Percentiles rank a stretch among this genome's conserved stretches.
Evolutionary conservation across 2,329 filamentous ascomycete genomes (phyloP).

Genomic region (Pleurostoma richardsiae): DNA sequence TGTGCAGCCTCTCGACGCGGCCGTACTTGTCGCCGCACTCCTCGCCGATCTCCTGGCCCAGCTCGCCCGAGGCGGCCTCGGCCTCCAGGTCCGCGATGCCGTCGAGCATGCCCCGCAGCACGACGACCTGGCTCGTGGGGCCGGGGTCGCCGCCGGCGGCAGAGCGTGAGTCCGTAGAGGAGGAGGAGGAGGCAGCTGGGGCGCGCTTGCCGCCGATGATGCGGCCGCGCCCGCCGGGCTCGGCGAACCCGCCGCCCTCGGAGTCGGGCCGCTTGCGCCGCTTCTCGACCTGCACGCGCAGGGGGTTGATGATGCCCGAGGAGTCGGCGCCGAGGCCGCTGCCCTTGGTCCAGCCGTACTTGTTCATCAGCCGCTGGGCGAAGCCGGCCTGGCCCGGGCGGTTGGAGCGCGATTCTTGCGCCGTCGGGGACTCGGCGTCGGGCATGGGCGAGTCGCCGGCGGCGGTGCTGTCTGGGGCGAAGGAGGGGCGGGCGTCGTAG

Average conservation of each 20-base stretch:
- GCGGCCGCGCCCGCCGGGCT: conserved; percentile 64
- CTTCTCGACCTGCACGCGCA: conserved; percentile 82
- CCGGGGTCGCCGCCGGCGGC: conserved; percentile 31
- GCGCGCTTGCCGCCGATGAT: conserved; percentile 70
- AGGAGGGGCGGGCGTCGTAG: conserved; percentile 50
- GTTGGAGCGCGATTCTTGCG: conserved; percentile 44
- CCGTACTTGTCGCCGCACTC: conserved; percentile 90
- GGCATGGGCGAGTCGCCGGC: conserved; percentile 20
- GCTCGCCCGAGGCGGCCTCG: conserved; percentile 64
- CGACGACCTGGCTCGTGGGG: conserved; percentile 74
- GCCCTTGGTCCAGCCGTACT: conserved; percentile 90
- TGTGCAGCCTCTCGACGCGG: conserved; percentile 72
- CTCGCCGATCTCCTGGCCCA: conserved; percentile 94
- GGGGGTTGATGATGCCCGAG: conserved; percentile 77
- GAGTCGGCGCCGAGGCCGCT: conserved; percentile 78
- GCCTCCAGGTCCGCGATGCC: conserved; percentile 69
- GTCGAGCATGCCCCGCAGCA: conserved; percentile 80
- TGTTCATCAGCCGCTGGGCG: conserved; percentile 82
- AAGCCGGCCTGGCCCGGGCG: conserved; percentile 80
- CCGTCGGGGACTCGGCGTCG: conserved; percentile 22
- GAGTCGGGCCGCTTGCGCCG: conserved; percentile 73
- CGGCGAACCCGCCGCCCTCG: conserved; percentile 73
- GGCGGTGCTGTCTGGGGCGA: conserved; percentile 25
- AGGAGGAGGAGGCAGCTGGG: conserved; percentile 1
- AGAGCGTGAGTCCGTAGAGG: neutral